phyloP scores from a whole-genome alignment of 371 early-diverging fungal species.

The Syncephalastrum contaminatum region DNA sequence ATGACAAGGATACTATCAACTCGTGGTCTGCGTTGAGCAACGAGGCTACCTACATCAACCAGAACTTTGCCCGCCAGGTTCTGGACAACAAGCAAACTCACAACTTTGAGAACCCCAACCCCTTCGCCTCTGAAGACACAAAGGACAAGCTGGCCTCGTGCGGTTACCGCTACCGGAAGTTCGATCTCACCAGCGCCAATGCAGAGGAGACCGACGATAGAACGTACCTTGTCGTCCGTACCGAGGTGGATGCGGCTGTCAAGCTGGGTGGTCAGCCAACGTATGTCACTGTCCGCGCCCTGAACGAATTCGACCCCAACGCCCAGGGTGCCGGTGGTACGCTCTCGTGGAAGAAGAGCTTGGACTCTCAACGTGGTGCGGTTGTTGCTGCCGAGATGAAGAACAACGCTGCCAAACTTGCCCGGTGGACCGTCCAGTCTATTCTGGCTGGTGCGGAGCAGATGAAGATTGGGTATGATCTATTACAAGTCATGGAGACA shows the following conservation, averaged over 20 bases:
- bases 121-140: conserved; percentile 66
- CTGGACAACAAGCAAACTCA: conserved; percentile 57
- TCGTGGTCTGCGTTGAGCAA: conserved; percentile 79
- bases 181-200: conserved; percentile 54
- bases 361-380: conserved; percentile 95
- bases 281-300: conserved; percentile 73
- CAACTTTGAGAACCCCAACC: conserved; percentile 70
- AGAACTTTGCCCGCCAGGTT: conserved; percentile 85
- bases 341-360: conserved; percentile 93
- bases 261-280: conserved; percentile 57
- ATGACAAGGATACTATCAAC: conserved; percentile 90
- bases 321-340: conserved; percentile 88
- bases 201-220: conserved; percentile 40
- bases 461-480: conserved; percentile 76
- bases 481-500: conserved; percentile 26
- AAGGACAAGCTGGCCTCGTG: conserved; percentile 66
- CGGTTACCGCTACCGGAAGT: conserved; percentile 88
- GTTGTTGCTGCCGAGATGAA: conserved; percentile 96
- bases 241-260: conserved; percentile 85
- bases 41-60: conserved; percentile 91
- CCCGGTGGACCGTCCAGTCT: conserved; percentile 92
- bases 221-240: conserved; percentile 79
- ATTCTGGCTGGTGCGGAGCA: conserved; percentile 87
- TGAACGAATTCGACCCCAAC: conserved; percentile 91
- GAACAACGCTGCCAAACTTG: conserved; percentile 95